Base-by-base conservation (phyloP, 805 yeast species). In the Nakazawaea wickerhamii region DNA sequence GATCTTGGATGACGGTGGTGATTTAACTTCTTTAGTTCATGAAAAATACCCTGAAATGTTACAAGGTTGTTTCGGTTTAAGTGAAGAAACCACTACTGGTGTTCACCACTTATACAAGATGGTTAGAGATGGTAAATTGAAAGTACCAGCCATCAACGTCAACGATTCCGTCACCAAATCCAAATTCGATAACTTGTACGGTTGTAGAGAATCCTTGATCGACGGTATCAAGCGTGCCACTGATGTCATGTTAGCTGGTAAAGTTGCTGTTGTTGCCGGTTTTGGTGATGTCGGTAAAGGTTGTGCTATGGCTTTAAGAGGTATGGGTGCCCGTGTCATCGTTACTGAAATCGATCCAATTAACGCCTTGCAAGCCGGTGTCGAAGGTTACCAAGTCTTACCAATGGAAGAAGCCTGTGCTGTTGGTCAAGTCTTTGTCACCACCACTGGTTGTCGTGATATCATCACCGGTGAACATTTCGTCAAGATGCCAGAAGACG, bases 211-310 rank as follows among this genome's bases (percentile, higher is more conserved):
- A 79, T 91, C 99, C 52, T 81, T 91, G 60, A 77, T 91, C 55
- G 99, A 91, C 72, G 99, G 99, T 77, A 91, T 91, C 70, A 91
- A 91, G 84, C 88, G 98, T 77, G 99, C 98, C 68, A 91, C 99
- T 63, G 99, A 91, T 64, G 98, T 91, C 59, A 93, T 91, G 98
- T 84, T 91, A 64, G 98, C 97, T 56, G 99, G 99, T 76, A 91
- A 91, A 78, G 93, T 87, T 64, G 95, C 98, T 50, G 95, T 91
- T 59, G 98, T 91, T 60, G 97, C 96, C 50, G 99, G 99, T 73
- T 91, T 82, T 77, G 99, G 99, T 81, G 99, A 91, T 67, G 99
- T 91, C 64, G 99, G 99, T 77, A 91, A 91, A 77, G 99, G 99
- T 70, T 91, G 99, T 81, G 97, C 96, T 68, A 84, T 89, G 87